Percentiles rank a stretch among this genome's conserved stretches.
These are phyloP conservation scores for Oidium heveae DNA, from an alignment of 2,329 filamentous ascomycete species.

Conservation along the genomic window DNA sequence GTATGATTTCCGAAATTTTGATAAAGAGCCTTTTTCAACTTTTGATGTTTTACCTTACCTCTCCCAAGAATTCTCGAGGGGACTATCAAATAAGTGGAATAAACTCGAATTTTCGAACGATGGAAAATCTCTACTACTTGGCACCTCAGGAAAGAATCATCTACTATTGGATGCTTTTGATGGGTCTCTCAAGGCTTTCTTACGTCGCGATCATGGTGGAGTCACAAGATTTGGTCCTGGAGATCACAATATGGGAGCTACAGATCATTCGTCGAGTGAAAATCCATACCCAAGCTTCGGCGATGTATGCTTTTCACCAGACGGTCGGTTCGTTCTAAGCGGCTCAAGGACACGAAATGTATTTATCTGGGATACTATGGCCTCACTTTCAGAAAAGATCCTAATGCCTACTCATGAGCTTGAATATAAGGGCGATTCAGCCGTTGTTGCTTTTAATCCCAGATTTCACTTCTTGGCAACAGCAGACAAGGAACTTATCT, in stretches of 20 bases:
- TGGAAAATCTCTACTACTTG: slow-evolving; percentile 62
- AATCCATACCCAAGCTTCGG: slow-evolving; percentile 31
- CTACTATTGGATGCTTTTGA: slow-evolving; percentile 87
- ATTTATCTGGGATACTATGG: slow-evolving; percentile 64
- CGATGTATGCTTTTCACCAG: slow-evolving; percentile 71
- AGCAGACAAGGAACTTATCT: slow-evolving; percentile 60
- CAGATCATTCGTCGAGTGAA: slow-evolving; percentile 11
- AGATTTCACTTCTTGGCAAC: slow-evolving; percentile 78
- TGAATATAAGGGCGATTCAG: slow-evolving; percentile 41
- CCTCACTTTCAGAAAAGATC: slow-evolving; percentile 26
- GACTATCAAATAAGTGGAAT: slow-evolving; percentile 47
- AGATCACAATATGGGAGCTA: slow-evolving; percentile 16
- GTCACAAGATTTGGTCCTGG: slow-evolving; percentile 27
- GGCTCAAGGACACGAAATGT: slow-evolving; percentile 47
- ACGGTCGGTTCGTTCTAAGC: slow-evolving; percentile 70
- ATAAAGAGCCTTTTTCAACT: slow-evolving; percentile 66
- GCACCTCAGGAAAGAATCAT: slow-evolving; percentile 63
- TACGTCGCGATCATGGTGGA: slow-evolving; percentile 31
- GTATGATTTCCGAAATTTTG: slow-evolving; percentile 84
- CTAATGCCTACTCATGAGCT: slow-evolving; percentile 38
- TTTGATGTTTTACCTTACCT: slow-evolving; percentile 43
- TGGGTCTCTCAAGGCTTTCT: slow-evolving; percentile 51
- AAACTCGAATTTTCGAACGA: slow-evolving; percentile 92
- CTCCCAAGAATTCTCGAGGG: slow-evolving; percentile 27
- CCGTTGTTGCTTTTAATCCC: slow-evolving; percentile 69